Percentiles rank a stretch among this genome's conserved stretches.
phyloP scores from a whole-genome alignment of 805 yeast genomes.

The Candida caryicola region DNA sequence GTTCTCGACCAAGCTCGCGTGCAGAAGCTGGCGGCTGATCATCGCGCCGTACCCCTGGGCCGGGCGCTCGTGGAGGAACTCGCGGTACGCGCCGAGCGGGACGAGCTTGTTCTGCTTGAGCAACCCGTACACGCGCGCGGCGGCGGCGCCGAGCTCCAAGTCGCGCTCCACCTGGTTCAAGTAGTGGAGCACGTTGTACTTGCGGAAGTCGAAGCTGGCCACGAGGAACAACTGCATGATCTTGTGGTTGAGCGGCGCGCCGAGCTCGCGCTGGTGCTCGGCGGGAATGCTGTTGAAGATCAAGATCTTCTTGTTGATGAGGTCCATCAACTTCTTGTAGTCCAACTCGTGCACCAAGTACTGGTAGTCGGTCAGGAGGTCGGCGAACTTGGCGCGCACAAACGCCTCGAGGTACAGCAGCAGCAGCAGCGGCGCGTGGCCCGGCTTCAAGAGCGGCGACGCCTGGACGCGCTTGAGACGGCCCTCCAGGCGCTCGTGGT shows the following conservation, averaged over 20 bases:
- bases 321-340: constrained; percentile 18
- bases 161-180: constrained; percentile 6
- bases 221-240: constrained; percentile 30
- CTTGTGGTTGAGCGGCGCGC: constrained; percentile 20
- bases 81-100: constrained; percentile 13
- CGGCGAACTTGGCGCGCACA: constrained; percentile 28
- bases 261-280: constrained; percentile 4
- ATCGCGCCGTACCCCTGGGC: constrained; percentile 6
- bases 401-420: constrained; percentile 3
- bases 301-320: constrained; percentile 29
- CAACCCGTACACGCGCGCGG: constrained; percentile 10
- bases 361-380: constrained; percentile 33
- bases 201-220: constrained; percentile 34
- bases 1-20: constrained; percentile 3
- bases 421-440: background rate
- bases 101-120: constrained; percentile 13
- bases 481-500: background rate
- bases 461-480: background rate
- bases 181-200: constrained; percentile 21
- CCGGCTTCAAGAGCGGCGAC: background rate
- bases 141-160: background rate
- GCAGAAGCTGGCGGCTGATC: background rate
- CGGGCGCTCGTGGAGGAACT: constrained; percentile 9
- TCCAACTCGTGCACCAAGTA: constrained; percentile 16
- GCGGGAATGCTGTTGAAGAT: constrained; percentile 14